Conservation (phyloP, 192 early-diverging fungal species). For the Podila minutissima region DNA sequence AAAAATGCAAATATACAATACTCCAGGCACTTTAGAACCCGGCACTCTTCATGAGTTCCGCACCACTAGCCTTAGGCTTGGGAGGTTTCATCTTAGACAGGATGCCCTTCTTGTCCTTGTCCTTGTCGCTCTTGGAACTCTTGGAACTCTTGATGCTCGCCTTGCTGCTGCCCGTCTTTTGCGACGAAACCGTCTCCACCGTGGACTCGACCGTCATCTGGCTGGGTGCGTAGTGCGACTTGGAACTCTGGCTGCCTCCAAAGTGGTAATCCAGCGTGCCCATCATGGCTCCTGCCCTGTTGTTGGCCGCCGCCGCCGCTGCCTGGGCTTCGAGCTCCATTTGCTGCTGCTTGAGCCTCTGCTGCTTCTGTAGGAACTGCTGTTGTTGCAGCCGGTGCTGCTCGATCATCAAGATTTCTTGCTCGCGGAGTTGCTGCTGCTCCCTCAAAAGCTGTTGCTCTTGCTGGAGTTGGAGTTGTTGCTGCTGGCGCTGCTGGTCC, state of each 20-base stretch:
- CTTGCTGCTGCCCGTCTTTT: constrained; percentile 32
- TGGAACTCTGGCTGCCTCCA: background rate
- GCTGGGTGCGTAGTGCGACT: constrained; percentile 8
- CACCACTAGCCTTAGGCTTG: constrained; percentile 34
- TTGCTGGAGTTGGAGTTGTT: constrained; percentile 10
- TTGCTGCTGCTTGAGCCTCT: constrained; percentile 9
- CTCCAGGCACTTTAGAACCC: constrained; percentile 16
- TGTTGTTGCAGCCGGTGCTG: constrained; percentile 29
- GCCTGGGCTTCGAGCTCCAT: background rate
- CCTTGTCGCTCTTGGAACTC: constrained; percentile 21
- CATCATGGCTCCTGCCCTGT: constrained; percentile 2
- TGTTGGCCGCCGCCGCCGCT: background rate
- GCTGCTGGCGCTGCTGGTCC: constrained; percentile 16
- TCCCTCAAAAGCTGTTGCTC: constrained; percentile 13
- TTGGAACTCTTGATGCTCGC: constrained; percentile 28
- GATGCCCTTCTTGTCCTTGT: constrained; percentile 31
- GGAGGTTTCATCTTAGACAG: constrained; percentile 46
- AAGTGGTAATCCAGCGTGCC: constrained; percentile 31
- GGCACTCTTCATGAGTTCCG: constrained; percentile 43
- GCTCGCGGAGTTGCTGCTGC: constrained; percentile 31
- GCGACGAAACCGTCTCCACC: constrained; percentile 9
- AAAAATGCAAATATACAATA: too few relatives aligned
- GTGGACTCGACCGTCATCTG: constrained; percentile 14
- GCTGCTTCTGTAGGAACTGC: constrained; percentile 16
- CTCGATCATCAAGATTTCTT: constrained; percentile 15